Evolutionary conservation across 768 basidiomycete genomes (phyloP).

Genomic region (Mycena metata): DNA sequence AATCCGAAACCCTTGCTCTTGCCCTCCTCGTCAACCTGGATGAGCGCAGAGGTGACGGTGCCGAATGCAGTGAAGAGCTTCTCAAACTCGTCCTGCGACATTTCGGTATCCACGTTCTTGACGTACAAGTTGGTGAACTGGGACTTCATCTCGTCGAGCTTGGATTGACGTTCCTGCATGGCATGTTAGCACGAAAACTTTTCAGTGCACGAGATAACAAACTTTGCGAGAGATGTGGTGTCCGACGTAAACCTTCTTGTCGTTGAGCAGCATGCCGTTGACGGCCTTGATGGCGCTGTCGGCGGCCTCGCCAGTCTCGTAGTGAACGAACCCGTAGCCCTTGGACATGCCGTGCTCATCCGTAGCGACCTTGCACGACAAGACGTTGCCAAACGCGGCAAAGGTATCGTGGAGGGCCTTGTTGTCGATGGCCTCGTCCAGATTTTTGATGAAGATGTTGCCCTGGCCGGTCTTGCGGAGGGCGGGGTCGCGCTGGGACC

Average conservation of each 20-base stretch:
- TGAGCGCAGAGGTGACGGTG: conserved; percentile 87
- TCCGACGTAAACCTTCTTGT: conserved; percentile 99
- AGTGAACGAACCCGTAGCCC: conserved; percentile 99
- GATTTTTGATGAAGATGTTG: conserved; percentile 99
- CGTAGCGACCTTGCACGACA: conserved; percentile 99
- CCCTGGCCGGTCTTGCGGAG: conserved; percentile 99
- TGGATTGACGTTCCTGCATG: conserved; percentile 92
- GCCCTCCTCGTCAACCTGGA: conserved; percentile 88
- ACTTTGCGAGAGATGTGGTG: conserved; percentile 98
- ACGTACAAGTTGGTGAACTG: conserved; percentile 99
- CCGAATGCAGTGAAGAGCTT: conserved; percentile 85
- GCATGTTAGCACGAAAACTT: neutral
- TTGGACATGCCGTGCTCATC: conserved; percentile 96
- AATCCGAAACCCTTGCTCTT: conserved; percentile 98
- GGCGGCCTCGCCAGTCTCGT: conserved; percentile 97
- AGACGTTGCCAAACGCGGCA: conserved; percentile 97
- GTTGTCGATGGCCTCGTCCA: conserved; percentile 98
- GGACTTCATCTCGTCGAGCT: conserved; percentile 96
- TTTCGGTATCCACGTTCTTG: conserved; percentile 94
- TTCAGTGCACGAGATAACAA: conserved; percentile 32
- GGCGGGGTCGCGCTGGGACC: conserved; percentile 99
- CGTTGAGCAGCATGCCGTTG: conserved; percentile 99
- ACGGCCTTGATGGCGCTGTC: conserved; percentile 97
- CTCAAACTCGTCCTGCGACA: conserved; percentile 88
- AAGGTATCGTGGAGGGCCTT: conserved; percentile 99